These are phyloP conservation scores for Zopfochytrium polystomum DNA, from an alignment of 371 early-diverging fungal species.

Conservation along the genomic window DNA sequence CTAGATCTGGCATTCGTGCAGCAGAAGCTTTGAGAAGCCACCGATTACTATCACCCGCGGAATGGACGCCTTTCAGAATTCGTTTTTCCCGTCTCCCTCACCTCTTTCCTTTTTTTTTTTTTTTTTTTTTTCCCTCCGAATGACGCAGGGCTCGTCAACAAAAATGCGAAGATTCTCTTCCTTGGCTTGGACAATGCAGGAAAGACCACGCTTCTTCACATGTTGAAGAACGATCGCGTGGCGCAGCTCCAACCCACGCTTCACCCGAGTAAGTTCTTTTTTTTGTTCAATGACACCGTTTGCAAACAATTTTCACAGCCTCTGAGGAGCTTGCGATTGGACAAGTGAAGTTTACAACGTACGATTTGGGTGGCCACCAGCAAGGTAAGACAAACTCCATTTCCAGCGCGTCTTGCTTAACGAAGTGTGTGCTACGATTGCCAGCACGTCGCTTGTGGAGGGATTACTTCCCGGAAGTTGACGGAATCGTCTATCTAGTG, in stretches of 20 bases:
- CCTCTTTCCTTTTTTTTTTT: too few species aligned
- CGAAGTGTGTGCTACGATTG: neutral
- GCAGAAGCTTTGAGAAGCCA: too few species aligned
- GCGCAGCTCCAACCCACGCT: slow-evolving; percentile 96
- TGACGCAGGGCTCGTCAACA: slow-evolving; percentile 85
- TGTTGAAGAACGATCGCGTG: slow-evolving; percentile 98
- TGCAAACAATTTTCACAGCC: slow-evolving; percentile 47
- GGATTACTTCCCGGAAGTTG: slow-evolving; percentile 97
- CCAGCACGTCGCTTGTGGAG: slow-evolving; percentile 94
- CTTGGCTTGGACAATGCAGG: slow-evolving; percentile 99
- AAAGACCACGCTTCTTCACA: slow-evolving; percentile 98
- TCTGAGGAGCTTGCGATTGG: slow-evolving; percentile 96
- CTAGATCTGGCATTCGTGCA: too few species aligned
- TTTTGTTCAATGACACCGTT: slow-evolving; percentile 4
- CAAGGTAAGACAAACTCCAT: slow-evolving; percentile 75
- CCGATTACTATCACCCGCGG: too few species aligned
- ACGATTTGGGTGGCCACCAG: slow-evolving; percentile 94
- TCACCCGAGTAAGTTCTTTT: slow-evolving; percentile 84
- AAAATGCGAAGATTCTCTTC: slow-evolving; percentile 98
- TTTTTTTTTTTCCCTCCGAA: too few species aligned
- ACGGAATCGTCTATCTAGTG: slow-evolving; percentile 94
- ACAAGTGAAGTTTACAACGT: slow-evolving; percentile 94
- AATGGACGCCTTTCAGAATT: too few species aligned
- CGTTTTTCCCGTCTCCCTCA: too few species aligned
- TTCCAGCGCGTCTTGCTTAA: neutral